A percentile compares a stretch with the other conserved stretches of the same genome.
Evolutionary conservation across 768 basidiomycete genomes (phyloP).

Genomic region (Rhodotorula taiwanensis): DNA sequence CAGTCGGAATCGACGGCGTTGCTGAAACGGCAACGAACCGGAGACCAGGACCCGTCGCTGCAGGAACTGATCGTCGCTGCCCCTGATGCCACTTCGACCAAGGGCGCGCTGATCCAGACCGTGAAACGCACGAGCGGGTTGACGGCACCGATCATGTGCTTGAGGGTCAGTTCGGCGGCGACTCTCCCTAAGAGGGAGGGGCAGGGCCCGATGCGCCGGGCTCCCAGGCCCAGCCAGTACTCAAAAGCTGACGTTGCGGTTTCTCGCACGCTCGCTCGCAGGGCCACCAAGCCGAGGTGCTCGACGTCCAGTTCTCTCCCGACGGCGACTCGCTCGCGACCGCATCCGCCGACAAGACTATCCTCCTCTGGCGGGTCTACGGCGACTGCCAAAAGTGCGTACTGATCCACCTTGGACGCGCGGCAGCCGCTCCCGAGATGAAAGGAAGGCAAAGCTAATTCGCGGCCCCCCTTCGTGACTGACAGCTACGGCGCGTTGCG

Average conservation of each 20-base stretch:
- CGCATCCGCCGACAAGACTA: slow-evolving; percentile 77
- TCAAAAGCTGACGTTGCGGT: background rate
- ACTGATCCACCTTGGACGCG: no score
- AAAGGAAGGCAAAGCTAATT: no score
- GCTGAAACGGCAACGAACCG: slow-evolving; percentile 37
- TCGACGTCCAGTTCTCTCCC: slow-evolving; percentile 88
- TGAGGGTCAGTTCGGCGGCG: slow-evolving; percentile 71
- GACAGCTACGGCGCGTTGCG: slow-evolving; percentile 83
- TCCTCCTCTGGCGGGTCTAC: slow-evolving; percentile 55
- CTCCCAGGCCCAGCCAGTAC: background rate
- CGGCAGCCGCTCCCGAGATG: no score
- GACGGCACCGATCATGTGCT: slow-evolving; percentile 85
- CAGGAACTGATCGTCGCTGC: slow-evolving; percentile 46
- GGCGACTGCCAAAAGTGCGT: slow-evolving; percentile 34
- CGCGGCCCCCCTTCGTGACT: no score
- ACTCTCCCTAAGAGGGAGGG: no score
- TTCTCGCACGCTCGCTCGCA: background rate
- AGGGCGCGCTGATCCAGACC: slow-evolving; percentile 48
- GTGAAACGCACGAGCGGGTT: slow-evolving; percentile 88
- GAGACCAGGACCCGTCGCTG: slow-evolving; percentile 39
- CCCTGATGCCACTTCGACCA: slow-evolving; percentile 41
- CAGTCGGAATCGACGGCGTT: slow-evolving; percentile 16
- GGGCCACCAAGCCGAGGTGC: slow-evolving; percentile 62
- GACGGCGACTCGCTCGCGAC: slow-evolving; percentile 90
- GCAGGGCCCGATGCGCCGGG: no score